Percentiles rank a stretch among this genome's conserved stretches.
Evolutionary conservation across 345 rosid species (phyloP).

Genomic region (Erodium maritimum): DNA sequence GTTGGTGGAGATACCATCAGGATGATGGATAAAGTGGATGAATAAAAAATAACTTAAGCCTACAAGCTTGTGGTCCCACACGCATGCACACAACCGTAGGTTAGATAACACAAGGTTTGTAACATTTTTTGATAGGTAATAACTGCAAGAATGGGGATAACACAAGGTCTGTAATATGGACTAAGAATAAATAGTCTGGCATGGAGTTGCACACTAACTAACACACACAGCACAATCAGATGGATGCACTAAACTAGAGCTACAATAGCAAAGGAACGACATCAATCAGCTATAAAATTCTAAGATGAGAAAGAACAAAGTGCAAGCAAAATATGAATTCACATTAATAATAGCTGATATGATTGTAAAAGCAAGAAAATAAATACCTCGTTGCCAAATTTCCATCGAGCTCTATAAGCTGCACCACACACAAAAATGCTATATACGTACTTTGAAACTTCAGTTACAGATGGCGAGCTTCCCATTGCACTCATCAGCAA

Average conservation of each 20-base stretch:
- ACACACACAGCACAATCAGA: neutral
- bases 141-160: too few species aligned
- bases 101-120: too few species aligned
- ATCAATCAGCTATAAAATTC: neutral
- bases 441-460: neutral
- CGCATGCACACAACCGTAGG: too few species aligned
- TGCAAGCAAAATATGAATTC: neutral
- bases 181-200: neutral
- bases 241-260: neutral
- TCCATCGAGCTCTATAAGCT: conserved; percentile 9
- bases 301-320: neutral
- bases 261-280: conserved; percentile 4
- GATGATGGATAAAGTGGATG: too few species aligned
- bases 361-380: neutral
- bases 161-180: too few species aligned
- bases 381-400: conserved; percentile 25
- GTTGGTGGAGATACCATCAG: too few species aligned
- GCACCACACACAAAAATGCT: conserved; percentile 10
- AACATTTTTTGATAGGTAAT: too few species aligned
- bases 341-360: neutral
- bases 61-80: too few species aligned
- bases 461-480: conserved; percentile 73
- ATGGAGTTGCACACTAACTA: conserved; percentile 6
- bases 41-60: too few species aligned
- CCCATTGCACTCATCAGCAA: conserved; percentile 42